phyloP scores from a whole-genome alignment of 108 stramenopile genomes.

The Mayamaea pseudoterrestris region DNA sequence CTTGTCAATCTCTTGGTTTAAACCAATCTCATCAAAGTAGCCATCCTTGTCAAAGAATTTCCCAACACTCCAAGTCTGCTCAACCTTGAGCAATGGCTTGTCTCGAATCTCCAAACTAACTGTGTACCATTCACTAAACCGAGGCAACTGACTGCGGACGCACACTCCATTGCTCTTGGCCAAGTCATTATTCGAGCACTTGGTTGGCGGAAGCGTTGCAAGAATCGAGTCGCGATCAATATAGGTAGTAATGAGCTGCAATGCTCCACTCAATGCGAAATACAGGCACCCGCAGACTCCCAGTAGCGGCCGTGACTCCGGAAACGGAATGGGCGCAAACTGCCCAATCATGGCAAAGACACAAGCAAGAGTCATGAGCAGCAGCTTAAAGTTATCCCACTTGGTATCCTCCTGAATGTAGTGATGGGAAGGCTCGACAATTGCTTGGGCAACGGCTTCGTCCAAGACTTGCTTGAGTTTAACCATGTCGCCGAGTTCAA shows the following conservation, averaged over 20 bases:
- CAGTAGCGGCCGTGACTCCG: conserved; percentile 73
- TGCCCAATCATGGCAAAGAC: conserved; percentile 87
- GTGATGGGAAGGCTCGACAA: too few relatives aligned
- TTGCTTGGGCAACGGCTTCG: conserved; percentile 72
- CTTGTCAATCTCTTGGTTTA: conserved; percentile 48
- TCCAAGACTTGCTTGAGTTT: conserved; percentile 96
- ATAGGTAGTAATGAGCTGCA: conserved; percentile 89
- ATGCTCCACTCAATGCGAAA: conserved; percentile 80
- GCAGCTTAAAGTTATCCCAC: conserved; percentile 85
- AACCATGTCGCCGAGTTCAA: conserved; percentile 91
- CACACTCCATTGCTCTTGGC: conserved; percentile 52
- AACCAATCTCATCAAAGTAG: conserved; percentile 79
- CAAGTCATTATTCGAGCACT: conserved; percentile 13
- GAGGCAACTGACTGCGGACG: conserved; percentile 68
- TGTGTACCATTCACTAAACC: conserved; percentile 80
- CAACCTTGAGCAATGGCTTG: conserved; percentile 31
- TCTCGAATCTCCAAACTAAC: conserved; percentile 23
- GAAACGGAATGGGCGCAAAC: conserved; percentile 89
- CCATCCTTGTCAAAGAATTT: conserved; percentile 88
- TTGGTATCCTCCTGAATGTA: conserved; percentile 72
- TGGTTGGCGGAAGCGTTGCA: conserved; percentile 49
- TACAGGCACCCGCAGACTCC: conserved; percentile 85
- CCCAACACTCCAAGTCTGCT: conserved; percentile 77
- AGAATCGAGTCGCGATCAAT: conserved; percentile 88
- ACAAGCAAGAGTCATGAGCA: conserved; percentile 84